Conservation (phyloP, 1,284 basidiomycete genomes). For the Fistulina hepatica region DNA sequence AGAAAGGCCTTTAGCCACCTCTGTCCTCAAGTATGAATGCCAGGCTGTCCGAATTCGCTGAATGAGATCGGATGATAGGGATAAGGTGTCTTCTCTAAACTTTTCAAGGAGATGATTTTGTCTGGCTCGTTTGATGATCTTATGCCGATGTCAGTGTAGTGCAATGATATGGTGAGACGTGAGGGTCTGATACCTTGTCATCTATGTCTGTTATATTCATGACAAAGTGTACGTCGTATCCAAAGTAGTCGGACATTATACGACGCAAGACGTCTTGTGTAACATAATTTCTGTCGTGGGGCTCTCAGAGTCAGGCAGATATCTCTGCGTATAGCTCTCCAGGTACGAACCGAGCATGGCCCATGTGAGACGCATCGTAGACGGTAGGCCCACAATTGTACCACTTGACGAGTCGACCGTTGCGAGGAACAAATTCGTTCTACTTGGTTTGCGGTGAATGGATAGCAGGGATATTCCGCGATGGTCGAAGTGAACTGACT, state of each 20-base stretch:
- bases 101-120: constrained; percentile 73
- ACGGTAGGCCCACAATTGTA: constrained; percentile 99
- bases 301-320: constrained; percentile 5
- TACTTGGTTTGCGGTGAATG: constrained; percentile 20
- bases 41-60: constrained; percentile 53
- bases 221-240: constrained; percentile 96
- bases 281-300: constrained; percentile 80
- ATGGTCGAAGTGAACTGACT: constrained; percentile 32
- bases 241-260: constrained; percentile 93
- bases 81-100: constrained; percentile 46
- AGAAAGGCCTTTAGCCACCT: constrained; percentile 47
- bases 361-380: constrained; percentile 98
- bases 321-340: constrained; percentile 10
- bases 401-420: constrained; percentile 90
- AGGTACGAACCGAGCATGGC: constrained; percentile 76
- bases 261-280: constrained; percentile 93
- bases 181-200: constrained; percentile 70
- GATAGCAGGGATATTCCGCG: constrained; percentile 16
- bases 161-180: constrained; percentile 12
- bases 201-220: constrained; percentile 99
- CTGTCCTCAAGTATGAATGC: constrained; percentile 50
- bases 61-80: constrained; percentile 50
- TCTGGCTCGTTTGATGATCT: constrained; percentile 88
- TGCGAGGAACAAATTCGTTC: constrained; percentile 76
- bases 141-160: constrained; percentile 2